phyloP scores from a whole-genome alignment of 371 early-diverging fungal species.

The Chytridium lagenaria region DNA sequence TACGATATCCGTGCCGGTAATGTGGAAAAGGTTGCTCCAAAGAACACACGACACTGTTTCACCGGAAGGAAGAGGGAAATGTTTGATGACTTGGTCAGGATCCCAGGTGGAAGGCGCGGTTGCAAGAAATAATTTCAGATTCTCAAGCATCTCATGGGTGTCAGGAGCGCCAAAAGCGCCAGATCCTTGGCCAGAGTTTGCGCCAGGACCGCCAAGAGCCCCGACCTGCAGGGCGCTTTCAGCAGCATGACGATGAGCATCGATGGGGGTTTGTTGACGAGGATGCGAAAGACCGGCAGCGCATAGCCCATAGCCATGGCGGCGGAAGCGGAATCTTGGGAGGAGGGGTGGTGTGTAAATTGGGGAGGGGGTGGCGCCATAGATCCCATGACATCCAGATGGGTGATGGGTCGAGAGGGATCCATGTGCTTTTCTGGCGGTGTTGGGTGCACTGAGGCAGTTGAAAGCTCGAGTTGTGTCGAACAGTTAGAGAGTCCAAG shows the following conservation, averaged over 20 bases:
- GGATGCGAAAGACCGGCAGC: too few relatives aligned
- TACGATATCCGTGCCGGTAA: constrained; percentile 99
- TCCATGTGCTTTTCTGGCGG: constrained; percentile 9
- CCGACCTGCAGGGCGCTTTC: constrained; percentile 9
- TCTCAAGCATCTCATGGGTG: constrained; percentile 18
- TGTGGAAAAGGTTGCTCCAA: constrained; percentile 89
- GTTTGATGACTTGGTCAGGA: constrained; percentile 44
- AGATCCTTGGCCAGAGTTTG: neutral
- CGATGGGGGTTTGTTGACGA: too few relatives aligned
- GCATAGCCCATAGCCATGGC: too few relatives aligned
- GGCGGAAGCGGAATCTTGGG: too few relatives aligned
- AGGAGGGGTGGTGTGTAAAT: too few relatives aligned
- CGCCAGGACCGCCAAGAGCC: neutral
- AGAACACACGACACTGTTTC: constrained; percentile 90
- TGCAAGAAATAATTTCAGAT: constrained; percentile 44
- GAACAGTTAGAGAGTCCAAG: neutral
- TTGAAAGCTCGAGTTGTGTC: neutral
- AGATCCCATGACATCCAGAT: neutral
- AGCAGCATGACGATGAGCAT: too few relatives aligned
- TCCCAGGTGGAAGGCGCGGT: constrained; percentile 52
- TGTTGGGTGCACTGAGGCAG: constrained; percentile 3
- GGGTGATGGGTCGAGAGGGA: neutral
- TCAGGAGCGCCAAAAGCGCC: neutral
- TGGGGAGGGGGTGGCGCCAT: too few relatives aligned
- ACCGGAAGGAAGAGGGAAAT: constrained; percentile 72